Evolutionary conservation across 208 protist genomes (phyloP).

Genomic region (Naegleria gruberi): DNA sequence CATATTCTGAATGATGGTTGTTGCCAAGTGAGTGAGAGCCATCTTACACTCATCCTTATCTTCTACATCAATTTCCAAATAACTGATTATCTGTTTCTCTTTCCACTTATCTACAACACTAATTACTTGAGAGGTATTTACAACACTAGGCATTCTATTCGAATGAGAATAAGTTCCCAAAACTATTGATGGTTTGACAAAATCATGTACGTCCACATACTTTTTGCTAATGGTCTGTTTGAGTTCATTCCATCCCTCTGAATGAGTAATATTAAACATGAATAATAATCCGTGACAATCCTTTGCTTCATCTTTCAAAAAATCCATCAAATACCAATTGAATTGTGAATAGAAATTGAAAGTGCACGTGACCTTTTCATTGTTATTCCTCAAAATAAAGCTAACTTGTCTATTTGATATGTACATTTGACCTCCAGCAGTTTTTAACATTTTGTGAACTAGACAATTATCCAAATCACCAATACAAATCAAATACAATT

Average conservation of each 20-base stretch:
- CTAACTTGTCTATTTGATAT: not conserved
- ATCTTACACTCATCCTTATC: conserved; percentile 1
- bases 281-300: not conserved
- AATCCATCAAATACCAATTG: conserved; percentile 5
- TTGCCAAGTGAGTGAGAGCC: not conserved
- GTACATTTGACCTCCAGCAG: not conserved
- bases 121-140: not conserved
- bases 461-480: not conserved
- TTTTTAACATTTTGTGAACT: not conserved
- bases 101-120: not conserved
- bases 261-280: not conserved
- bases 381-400: not conserved
- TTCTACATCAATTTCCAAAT: not conserved
- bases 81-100: not conserved
- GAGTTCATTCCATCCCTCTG: not conserved
- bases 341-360: not conserved
- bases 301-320: not conserved
- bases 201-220: not conserved
- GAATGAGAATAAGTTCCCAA: not conserved
- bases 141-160: not conserved
- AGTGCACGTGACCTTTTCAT: not conserved
- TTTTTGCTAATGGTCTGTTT: not conserved
- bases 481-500: not conserved
- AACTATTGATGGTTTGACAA: not conserved
- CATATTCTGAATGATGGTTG: not conserved